Conservation (phyloP, 148 eudicot genomes). For the Rhododendron simsii region DNA sequence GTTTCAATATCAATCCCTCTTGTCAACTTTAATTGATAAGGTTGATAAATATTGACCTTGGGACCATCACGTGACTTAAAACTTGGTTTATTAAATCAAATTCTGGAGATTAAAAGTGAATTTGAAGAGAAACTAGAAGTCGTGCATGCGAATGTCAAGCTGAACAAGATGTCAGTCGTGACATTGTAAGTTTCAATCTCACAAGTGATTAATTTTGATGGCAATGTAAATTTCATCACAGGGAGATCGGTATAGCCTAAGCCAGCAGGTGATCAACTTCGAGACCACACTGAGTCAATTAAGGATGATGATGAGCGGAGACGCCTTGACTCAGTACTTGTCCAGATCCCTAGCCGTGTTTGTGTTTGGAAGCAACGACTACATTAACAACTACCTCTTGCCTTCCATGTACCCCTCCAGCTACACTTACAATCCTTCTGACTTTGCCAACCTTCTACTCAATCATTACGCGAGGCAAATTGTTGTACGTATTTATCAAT, state of each 20-base stretch:
- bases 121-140: not conserved
- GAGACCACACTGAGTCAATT: slow-evolving; percentile 60
- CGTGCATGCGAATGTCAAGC: not conserved
- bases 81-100: not conserved
- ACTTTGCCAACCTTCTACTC: slow-evolving; percentile 74
- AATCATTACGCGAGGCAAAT: slow-evolving; percentile 65
- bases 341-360: slow-evolving; percentile 56
- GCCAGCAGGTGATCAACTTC: slow-evolving; percentile 75
- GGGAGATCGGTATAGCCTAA: slow-evolving; percentile 72
- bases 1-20: not conserved
- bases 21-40: not conserved
- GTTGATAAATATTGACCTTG: not conserved
- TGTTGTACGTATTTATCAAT: slow-evolving; percentile 25
- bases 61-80: not conserved
- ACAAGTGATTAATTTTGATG: not conserved
- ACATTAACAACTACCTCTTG: slow-evolving; percentile 91
- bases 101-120: not conserved
- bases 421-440: slow-evolving; percentile 49
- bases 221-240: slow-evolving; percentile 16
- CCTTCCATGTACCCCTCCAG: slow-evolving; percentile 56
- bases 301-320: slow-evolving; percentile 35
- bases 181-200: not conserved
- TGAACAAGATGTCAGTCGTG: not conserved
- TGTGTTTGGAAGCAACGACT: slow-evolving; percentile 86
- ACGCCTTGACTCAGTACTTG: slow-evolving; percentile 40